phyloP scores from a whole-genome alignment of 1,284 basidiomycete genomes.

The Leccinum olivaceoglutinosum region DNA sequence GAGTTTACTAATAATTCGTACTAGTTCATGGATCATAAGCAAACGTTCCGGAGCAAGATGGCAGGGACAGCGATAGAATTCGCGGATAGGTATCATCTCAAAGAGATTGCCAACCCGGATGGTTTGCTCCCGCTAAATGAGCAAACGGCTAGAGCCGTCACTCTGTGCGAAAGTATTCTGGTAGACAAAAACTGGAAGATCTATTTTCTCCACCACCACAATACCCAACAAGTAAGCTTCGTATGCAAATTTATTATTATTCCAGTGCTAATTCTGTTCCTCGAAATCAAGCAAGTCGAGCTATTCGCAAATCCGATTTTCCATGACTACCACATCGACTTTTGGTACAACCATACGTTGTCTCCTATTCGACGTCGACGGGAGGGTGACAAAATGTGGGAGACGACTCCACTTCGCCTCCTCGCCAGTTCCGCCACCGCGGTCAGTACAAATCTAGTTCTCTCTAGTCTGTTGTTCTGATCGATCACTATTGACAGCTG shows the following conservation, averaged over 20 bases:
- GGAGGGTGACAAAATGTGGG: neutral
- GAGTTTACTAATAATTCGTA: too few relatives aligned
- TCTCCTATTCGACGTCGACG: neutral
- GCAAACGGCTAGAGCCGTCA: neutral
- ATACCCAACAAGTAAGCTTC: neutral
- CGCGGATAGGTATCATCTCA: too few relatives aligned
- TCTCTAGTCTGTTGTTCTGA: neutral
- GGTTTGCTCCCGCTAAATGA: neutral
- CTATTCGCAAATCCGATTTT: neutral
- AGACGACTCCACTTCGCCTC: neutral
- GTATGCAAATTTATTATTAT: neutral
- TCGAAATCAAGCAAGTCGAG: neutral
- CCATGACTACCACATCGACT: neutral
- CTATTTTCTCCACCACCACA: neutral
- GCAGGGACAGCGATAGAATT: too few relatives aligned
- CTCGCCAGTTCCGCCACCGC: neutral
- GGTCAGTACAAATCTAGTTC: neutral
- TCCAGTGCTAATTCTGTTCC: neutral
- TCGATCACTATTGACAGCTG: neutral
- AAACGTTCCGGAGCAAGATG: too few relatives aligned
- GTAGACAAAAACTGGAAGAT: neutral
- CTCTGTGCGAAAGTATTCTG: neutral
- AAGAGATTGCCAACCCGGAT: neutral
- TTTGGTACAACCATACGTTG: neutral
- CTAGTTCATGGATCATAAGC: too few relatives aligned